Conservation (phyloP, 2,329 filamentous ascomycete genomes). For the Helotiales sp. region DNA sequence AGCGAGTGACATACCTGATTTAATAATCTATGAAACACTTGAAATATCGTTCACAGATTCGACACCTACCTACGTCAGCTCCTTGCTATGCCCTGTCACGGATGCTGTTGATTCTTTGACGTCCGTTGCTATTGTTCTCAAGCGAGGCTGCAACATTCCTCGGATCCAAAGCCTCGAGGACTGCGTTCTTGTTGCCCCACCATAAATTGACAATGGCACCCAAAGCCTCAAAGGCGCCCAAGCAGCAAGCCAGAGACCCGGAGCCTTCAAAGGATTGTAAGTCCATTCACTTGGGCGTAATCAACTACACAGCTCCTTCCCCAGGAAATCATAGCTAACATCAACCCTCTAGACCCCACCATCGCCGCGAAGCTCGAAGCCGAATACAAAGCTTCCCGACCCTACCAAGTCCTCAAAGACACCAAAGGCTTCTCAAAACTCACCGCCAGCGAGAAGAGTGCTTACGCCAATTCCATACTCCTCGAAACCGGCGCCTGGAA, state of each 20-base stretch:
- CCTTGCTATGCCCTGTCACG: background rate
- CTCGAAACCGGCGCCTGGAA: constrained; percentile 37
- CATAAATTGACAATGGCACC: constrained; percentile 36
- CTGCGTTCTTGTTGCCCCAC: constrained; percentile 24
- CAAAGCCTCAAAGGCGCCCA: constrained; percentile 33
- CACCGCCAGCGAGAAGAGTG: constrained; percentile 34
- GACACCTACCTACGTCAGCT: background rate
- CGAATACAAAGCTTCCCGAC: constrained; percentile 36
- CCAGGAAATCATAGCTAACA: constrained; percentile 12
- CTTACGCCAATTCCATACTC: constrained; percentile 34
- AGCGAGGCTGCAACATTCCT: constrained; percentile 33
- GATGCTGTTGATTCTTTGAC: background rate
- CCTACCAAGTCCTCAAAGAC: constrained; percentile 32
- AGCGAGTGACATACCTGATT: constrained; percentile 20
- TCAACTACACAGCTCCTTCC: background rate
- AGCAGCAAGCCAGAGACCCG: constrained; percentile 31
- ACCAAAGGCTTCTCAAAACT: constrained; percentile 34
- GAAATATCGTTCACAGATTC: background rate
- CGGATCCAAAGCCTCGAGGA: constrained; percentile 16
- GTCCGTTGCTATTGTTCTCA: constrained; percentile 30
- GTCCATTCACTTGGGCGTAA: constrained; percentile 3
- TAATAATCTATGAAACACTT: background rate
- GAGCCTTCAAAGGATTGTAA: constrained; percentile 36
- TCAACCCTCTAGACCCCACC: constrained; percentile 31
- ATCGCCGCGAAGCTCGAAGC: constrained; percentile 38